A percentile compares a stretch with the other conserved stretches of the same genome.
These are phyloP conservation scores for Cryptococcus sp. DNA, from an alignment of 1,284 basidiomycete genomes.

Conservation along the genomic window DNA sequence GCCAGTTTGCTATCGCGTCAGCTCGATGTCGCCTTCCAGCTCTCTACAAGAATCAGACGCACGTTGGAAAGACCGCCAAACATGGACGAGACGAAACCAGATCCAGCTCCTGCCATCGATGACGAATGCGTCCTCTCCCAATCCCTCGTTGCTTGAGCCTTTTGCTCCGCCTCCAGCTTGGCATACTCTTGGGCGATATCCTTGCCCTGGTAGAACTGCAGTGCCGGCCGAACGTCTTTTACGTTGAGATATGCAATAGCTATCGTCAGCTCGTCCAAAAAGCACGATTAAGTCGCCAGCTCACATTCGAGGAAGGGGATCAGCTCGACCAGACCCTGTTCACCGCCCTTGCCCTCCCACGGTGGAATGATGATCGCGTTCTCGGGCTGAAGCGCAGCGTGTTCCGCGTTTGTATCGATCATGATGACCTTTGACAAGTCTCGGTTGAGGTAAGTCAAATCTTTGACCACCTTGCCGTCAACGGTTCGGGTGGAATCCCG, in stretches of 20 bases:
- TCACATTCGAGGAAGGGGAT: conserved; percentile 96
- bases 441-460: conserved; percentile 86
- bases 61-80: conserved; percentile 54
- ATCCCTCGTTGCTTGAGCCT: conserved; percentile 69
- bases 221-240: conserved; percentile 76
- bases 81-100: conserved; percentile 53
- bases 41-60: conserved; percentile 18
- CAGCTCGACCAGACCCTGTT: conserved; percentile 77
- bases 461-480: conserved; percentile 78
- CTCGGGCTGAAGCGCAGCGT: conserved; percentile 74
- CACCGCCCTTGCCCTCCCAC: conserved; percentile 77
- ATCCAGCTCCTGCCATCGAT: conserved; percentile 24
- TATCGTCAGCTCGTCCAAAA: conserved; percentile 38
- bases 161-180: conserved; percentile 74
- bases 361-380: conserved; percentile 79
- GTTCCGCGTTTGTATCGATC: conserved; percentile 78
- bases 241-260: conserved; percentile 83
- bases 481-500: conserved; percentile 78
- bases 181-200: conserved; percentile 86
- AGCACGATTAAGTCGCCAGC: conserved; percentile 31
- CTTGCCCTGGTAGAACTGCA: conserved; percentile 78
- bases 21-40: background rate
- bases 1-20: too few species aligned
- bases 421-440: conserved; percentile 85
- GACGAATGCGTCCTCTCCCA: conserved; percentile 63